Evolutionary conservation across 805 yeast species (phyloP).

Genomic region (Wickerhamomyces mucosus): DNA sequence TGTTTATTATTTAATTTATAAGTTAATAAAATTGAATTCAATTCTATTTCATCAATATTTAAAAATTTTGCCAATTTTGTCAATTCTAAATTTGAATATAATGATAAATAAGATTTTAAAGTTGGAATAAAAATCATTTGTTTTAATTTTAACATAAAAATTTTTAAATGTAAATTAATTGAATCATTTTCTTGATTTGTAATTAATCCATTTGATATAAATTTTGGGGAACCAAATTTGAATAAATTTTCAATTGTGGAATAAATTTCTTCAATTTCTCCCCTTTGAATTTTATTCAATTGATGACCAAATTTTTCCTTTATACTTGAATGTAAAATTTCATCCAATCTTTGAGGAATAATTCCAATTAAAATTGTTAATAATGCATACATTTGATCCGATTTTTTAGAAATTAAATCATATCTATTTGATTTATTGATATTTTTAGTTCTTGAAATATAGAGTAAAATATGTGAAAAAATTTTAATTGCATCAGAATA

Average conservation of each 20-base stretch:
- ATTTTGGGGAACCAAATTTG: constrained; percentile 38
- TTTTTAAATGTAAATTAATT: constrained; percentile 30
- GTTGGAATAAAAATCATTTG: constrained; percentile 29
- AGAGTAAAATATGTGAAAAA: constrained; percentile 36
- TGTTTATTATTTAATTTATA: constrained; percentile 38
- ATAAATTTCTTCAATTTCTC: constrained; percentile 29
- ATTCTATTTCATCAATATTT: constrained; percentile 23
- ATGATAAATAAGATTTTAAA: constrained; percentile 34
- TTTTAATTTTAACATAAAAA: constrained; percentile 33
- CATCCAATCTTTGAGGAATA: constrained; percentile 38
- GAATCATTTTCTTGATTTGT: constrained; percentile 30
- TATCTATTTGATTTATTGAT: constrained; percentile 34
- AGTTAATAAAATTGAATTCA: constrained; percentile 29
- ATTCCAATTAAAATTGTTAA: constrained; percentile 36
- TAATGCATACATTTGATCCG: constrained; percentile 43
- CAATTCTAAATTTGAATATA: constrained; percentile 37
- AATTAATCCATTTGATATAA: constrained; percentile 32
- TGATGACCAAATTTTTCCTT: constrained; percentile 40
- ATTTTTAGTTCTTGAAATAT: constrained; percentile 36
- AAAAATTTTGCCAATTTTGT: constrained; percentile 32
- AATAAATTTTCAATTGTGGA: constrained; percentile 36
- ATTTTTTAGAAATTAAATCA: constrained; percentile 35
- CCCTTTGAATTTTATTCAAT: constrained; percentile 30
- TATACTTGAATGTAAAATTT: constrained; percentile 31
- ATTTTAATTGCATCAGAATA: constrained; percentile 41